Conservation (phyloP, 495 filamentous ascomycete species). For the Sabuloglossum arenarium region DNA sequence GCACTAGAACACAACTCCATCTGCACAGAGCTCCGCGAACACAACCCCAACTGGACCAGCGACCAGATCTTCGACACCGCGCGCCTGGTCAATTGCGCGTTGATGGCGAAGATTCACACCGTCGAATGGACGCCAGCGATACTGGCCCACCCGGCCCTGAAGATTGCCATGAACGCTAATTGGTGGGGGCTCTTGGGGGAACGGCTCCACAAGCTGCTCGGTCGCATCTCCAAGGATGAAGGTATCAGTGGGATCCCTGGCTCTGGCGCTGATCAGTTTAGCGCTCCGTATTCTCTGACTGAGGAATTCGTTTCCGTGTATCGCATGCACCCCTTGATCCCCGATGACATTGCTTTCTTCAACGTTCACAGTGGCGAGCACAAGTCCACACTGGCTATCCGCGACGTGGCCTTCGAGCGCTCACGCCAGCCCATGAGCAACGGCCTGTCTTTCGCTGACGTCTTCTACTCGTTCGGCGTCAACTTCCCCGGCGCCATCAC, state of each 20-base stretch:
- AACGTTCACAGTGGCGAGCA: slow-evolving; percentile 13
- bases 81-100: slow-evolving; percentile 22
- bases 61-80: slow-evolving; percentile 24
- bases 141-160: slow-evolving; percentile 20
- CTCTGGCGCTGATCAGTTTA: slow-evolving; percentile 16
- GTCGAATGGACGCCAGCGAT: slow-evolving; percentile 27
- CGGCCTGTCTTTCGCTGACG: slow-evolving; percentile 17
- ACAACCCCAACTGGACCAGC: slow-evolving; percentile 16
- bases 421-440: slow-evolving; percentile 14
- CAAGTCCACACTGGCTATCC: slow-evolving; percentile 13
- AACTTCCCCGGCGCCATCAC: slow-evolving; percentile 25
- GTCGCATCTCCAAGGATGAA: slow-evolving; percentile 20
- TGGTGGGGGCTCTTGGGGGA: slow-evolving; percentile 25
- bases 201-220: slow-evolving; percentile 18
- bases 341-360: slow-evolving; percentile 24
- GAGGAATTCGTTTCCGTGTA: slow-evolving; percentile 27
- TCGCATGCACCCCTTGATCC: slow-evolving; percentile 22
- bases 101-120: slow-evolving; percentile 28
- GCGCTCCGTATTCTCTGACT: slow-evolving; percentile 19
- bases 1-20: slow-evolving; percentile 24
- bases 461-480: slow-evolving; percentile 26
- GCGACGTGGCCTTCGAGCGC: slow-evolving; percentile 15
- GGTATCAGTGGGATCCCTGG: slow-evolving; percentile 8
- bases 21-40: slow-evolving; percentile 15
- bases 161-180: slow-evolving; percentile 21